Percentiles rank a stretch among this genome's conserved stretches.
These are phyloP conservation scores for Heteromeles arbutifolia DNA, from an alignment of 306 rosid species.

Conservation along the genomic window DNA sequence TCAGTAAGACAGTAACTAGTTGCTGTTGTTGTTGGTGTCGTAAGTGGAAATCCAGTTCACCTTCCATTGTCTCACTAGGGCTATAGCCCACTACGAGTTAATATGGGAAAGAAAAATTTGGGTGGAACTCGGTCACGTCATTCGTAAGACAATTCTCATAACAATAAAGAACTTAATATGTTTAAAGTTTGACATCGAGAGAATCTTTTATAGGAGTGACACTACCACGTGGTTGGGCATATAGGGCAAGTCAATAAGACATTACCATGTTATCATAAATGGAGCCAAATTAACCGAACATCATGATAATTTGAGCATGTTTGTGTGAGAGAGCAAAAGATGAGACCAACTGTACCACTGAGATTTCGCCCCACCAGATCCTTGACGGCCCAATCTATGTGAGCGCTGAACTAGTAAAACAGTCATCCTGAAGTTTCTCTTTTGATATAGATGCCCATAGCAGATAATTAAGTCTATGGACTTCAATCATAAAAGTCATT, in stretches of 20 bases:
- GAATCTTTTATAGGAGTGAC: not conserved
- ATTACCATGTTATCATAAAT: too few relatives aligned
- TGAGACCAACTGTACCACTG: too few relatives aligned
- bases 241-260: not conserved
- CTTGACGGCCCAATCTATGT: too few relatives aligned
- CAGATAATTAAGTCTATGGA: not conserved
- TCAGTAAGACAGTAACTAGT: slow-evolving; percentile 3
- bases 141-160: not conserved
- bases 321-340: too few relatives aligned
- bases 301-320: too few relatives aligned
- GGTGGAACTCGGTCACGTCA: too few relatives aligned
- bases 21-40: not conserved
- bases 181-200: not conserved
- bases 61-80: not conserved
- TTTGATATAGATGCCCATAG: not conserved
- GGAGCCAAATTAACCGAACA: too few relatives aligned
- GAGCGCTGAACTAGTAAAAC: too few relatives aligned
- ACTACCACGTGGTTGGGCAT: too few relatives aligned
- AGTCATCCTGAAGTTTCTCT: too few relatives aligned
- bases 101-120: too few relatives aligned
- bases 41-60: slow-evolving; percentile 29
- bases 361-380: not conserved
- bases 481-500: not conserved
- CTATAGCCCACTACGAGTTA: not conserved
- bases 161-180: too few relatives aligned